These are phyloP conservation scores for Gynochthodes officinalis DNA, from an alignment of 257 asterid genomes.

Conservation along the genomic window DNA sequence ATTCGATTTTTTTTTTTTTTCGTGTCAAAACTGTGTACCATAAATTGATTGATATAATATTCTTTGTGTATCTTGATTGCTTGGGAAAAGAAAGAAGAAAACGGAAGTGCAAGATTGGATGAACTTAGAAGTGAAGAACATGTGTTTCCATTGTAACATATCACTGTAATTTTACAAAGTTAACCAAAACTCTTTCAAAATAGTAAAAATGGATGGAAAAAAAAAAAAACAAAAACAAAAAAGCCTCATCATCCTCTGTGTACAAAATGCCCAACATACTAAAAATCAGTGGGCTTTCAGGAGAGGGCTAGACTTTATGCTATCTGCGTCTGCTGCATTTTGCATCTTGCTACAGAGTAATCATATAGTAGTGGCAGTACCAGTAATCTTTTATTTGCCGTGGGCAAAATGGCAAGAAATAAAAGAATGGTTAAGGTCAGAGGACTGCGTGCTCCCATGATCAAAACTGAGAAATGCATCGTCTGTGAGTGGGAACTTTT, in stretches of 20 bases:
- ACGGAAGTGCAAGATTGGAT: not conserved
- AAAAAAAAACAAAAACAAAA: constrained; percentile 15
- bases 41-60: not conserved
- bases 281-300: constrained; percentile 56
- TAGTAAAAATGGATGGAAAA: constrained; percentile 19
- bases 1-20: not conserved
- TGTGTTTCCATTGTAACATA: constrained; percentile 19
- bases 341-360: not conserved
- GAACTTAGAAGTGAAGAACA: not conserved
- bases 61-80: not conserved
- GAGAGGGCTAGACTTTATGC: constrained; percentile 59
- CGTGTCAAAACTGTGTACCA: constrained; percentile 4
- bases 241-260: constrained; percentile 60
- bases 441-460: not conserved
- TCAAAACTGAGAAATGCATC: constrained; percentile 77
- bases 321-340: constrained; percentile 22
- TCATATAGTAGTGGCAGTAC: constrained; percentile 13
- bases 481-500: constrained; percentile 66
- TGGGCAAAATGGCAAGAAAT: constrained; percentile 14
- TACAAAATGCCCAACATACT: constrained; percentile 41
- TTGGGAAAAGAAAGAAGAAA: not conserved
- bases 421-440: constrained; percentile 19
- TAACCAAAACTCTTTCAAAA: constrained; percentile 7
- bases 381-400: constrained; percentile 5
- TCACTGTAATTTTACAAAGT: constrained; percentile 30